These are phyloP conservation scores for Aristolochia californica DNA, from an alignment of 164 flowering plant genomes.

Conservation along the genomic window DNA sequence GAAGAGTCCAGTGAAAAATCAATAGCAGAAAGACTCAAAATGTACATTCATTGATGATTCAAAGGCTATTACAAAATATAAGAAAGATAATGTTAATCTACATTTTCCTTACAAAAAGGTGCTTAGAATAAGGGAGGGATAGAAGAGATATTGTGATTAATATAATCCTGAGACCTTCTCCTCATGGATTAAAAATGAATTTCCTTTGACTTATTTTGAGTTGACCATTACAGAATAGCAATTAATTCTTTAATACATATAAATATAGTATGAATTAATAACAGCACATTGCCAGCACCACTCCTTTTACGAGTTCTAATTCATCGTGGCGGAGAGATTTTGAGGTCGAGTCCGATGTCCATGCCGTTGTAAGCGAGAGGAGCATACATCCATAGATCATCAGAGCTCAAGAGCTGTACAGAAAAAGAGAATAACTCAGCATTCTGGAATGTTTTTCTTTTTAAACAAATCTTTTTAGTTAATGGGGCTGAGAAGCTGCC, in stretches of 20 bases:
- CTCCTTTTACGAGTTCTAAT: neutral
- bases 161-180: neutral
- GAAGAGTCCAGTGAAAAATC: neutral
- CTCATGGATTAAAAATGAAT: conserved; percentile 2
- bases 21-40: no score
- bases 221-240: neutral
- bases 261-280: neutral
- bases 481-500: neutral
- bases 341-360: conserved; percentile 54
- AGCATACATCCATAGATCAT: conserved; percentile 95
- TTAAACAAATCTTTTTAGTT: no score
- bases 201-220: neutral
- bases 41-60: no score
- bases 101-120: neutral
- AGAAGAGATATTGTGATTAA: no score
- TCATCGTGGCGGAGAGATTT: conserved; percentile 29
- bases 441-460: no score
- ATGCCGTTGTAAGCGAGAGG: conserved; percentile 91
- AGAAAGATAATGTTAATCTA: neutral
- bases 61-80: neutral
- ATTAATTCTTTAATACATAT: neutral
- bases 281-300: neutral
- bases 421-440: neutral
- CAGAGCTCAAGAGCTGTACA: conserved; percentile 76
- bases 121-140: neutral